Evolutionary conservation across 805 yeast genomes (phyloP).

Genomic region (Nakazawaea laoshanensis): DNA sequence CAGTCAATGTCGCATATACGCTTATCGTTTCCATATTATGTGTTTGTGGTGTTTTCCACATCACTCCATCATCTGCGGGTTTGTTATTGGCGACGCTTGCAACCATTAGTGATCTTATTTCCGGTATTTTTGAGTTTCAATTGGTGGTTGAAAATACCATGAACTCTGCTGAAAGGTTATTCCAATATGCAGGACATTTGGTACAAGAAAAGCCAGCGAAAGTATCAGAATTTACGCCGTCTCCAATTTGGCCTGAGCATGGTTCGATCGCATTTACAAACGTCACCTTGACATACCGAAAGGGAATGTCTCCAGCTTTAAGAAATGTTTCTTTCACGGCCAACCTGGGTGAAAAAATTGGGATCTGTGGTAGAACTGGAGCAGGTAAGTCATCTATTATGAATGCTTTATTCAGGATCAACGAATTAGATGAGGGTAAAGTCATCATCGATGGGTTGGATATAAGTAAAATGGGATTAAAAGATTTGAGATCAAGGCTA

Average conservation of each 20-base stretch:
- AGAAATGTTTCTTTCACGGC: slow-evolving; percentile 35
- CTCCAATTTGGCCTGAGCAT: slow-evolving; percentile 38
- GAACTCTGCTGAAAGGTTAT: slow-evolving; percentile 67
- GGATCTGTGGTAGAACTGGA: slow-evolving; percentile 86
- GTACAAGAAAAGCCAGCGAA: slow-evolving; percentile 59
- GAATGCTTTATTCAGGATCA: slow-evolving; percentile 52
- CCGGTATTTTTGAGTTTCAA: slow-evolving; percentile 50
- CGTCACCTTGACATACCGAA: slow-evolving; percentile 48
- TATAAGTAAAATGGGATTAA: slow-evolving; percentile 41
- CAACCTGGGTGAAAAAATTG: slow-evolving; percentile 58
- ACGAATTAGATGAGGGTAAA: slow-evolving; percentile 39
- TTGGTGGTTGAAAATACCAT: slow-evolving; percentile 70
- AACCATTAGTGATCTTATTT: slow-evolving; percentile 44
- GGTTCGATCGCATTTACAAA: slow-evolving; percentile 40
- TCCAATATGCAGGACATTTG: slow-evolving; percentile 52
- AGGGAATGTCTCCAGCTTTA: slow-evolving; percentile 51
- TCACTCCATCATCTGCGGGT: slow-evolving; percentile 61
- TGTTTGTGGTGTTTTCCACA: slow-evolving; percentile 48
- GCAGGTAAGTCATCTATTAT: slow-evolving; percentile 71
- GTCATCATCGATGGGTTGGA: slow-evolving; percentile 51
- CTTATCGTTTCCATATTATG: slow-evolving; percentile 50
- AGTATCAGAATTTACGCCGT: slow-evolving; percentile 28
- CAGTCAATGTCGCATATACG: slow-evolving; percentile 40
- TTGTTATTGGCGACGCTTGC: slow-evolving; percentile 55
- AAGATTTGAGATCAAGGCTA: slow-evolving; percentile 44